phyloP scores from a whole-genome alignment of 805 yeast species.

The Myxozyma sirexii region DNA sequence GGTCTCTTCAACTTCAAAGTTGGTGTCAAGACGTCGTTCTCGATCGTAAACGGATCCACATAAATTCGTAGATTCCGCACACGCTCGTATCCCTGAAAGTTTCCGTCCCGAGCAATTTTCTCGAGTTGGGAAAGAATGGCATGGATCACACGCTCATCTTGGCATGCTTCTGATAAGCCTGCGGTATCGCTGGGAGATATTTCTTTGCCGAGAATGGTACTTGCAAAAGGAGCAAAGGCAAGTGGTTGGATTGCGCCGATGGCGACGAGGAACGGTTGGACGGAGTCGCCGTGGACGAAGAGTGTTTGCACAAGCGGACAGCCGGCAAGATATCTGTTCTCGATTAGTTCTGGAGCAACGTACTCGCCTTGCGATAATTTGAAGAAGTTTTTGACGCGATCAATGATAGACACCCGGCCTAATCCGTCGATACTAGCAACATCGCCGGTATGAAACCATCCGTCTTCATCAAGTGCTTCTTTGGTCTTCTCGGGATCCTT shows the following conservation, averaged over 20 bases:
- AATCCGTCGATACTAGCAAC: constrained; percentile 55
- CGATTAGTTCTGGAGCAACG: constrained; percentile 78
- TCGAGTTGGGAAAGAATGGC: constrained; percentile 48
- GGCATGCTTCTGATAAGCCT: constrained; percentile 40
- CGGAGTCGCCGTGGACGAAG: constrained; percentile 66
- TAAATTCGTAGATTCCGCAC: constrained; percentile 56
- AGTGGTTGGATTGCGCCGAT: constrained; percentile 62
- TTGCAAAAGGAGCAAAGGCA: constrained; percentile 43
- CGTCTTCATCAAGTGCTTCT: constrained; percentile 52
- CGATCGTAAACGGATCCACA: constrained; percentile 64
- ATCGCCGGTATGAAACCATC: constrained; percentile 52
- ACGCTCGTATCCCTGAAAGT: constrained; percentile 65
- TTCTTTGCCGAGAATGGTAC: constrained; percentile 39
- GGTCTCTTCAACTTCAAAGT: constrained; percentile 61
- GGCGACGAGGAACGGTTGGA: constrained; percentile 59
- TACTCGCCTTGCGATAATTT: constrained; percentile 50
- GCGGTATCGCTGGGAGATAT: constrained; percentile 38
- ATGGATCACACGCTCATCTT: constrained; percentile 44
- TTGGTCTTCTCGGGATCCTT: constrained; percentile 59
- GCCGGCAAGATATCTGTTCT: constrained; percentile 60
- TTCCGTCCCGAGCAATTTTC: constrained; percentile 42
- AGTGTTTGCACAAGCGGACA: constrained; percentile 58
- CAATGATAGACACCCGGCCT: constrained; percentile 65
- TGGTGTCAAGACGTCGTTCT: constrained; percentile 67
- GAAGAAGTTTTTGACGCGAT: constrained; percentile 78